Evolutionary conservation across 164 flowering plant species (phyloP).

Genomic region (Annona cherimola): DNA sequence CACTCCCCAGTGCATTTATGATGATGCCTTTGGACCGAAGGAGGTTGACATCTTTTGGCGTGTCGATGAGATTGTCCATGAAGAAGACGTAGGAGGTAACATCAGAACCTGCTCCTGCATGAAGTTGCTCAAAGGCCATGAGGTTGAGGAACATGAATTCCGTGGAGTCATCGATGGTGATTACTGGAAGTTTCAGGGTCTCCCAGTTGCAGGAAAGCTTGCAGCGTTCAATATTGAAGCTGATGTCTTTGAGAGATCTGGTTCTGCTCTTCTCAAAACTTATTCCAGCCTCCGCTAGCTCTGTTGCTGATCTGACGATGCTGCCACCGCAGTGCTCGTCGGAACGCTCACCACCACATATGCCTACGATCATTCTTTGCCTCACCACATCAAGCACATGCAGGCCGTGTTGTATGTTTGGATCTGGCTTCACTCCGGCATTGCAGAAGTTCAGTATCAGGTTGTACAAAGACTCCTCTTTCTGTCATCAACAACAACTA

Average conservation of each 20-base stretch:
- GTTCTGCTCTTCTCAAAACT: not conserved
- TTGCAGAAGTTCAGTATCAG: conserved; percentile 10
- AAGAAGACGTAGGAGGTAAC: conserved; percentile 42
- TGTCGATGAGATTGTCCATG: conserved; percentile 54
- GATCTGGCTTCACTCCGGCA: not conserved
- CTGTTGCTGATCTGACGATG: not conserved
- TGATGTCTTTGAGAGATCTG: not conserved
- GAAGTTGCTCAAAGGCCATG: conserved; percentile 53
- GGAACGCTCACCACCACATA: no score
- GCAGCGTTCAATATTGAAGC: not conserved
- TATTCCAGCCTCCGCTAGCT: not conserved
- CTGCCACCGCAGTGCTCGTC: not conserved
- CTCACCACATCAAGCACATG: not conserved
- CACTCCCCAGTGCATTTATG: conserved; percentile 46
- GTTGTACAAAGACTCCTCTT: not conserved
- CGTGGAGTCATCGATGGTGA: conserved; percentile 38
- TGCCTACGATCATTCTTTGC: conserved; percentile 8
- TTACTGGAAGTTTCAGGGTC: conserved; percentile 38
- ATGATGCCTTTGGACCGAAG: conserved; percentile 38
- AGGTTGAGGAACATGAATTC: conserved; percentile 46
- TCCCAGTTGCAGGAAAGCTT: conserved; percentile 10
- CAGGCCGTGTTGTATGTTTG: conserved; percentile 8
- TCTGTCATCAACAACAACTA: not conserved
- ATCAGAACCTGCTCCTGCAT: conserved; percentile 44
- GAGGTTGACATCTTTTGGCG: conserved; percentile 37